These are phyloP conservation scores for Elongisporangium prolatum DNA, from an alignment of 352 stramenopile genomes.

Conservation along the genomic window DNA sequence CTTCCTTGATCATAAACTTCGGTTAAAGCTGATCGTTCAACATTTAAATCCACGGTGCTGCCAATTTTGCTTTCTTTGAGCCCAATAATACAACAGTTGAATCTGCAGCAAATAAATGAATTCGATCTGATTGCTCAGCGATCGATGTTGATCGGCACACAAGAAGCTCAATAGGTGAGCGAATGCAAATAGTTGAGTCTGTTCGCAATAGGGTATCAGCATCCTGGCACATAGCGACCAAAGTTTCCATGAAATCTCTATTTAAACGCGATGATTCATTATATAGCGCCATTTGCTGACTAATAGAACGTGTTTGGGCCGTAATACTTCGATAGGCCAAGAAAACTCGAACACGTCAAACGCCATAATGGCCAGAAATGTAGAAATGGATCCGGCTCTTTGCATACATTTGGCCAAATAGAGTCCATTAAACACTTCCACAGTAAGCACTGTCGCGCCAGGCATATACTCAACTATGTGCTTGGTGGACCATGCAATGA, in stretches of 20 bases:
- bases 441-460: slow-evolving; percentile 14
- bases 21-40: too few species aligned
- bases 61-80: too few species aligned
- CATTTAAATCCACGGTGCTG: too few species aligned
- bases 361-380: slow-evolving; percentile 8
- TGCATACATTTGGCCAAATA: slow-evolving; percentile 33
- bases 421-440: slow-evolving; percentile 24
- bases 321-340: not conserved
- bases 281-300: not conserved
- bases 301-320: not conserved
- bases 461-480: slow-evolving; percentile 20
- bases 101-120: not conserved
- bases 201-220: not conserved
- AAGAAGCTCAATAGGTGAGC: not conserved
- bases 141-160: not conserved
- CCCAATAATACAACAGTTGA: not conserved
- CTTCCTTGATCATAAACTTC: too few species aligned
- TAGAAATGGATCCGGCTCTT: slow-evolving; percentile 14
- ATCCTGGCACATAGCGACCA: not conserved
- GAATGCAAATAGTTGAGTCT: not conserved
- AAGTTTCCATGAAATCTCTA: not conserved
- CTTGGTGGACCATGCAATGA: slow-evolving; percentile 5
- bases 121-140: not conserved
- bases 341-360: not conserved
- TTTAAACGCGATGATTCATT: not conserved